Evolutionary conservation across 805 yeast genomes (phyloP), one percentile per base, ranked within the genome.

Genomic region (Lipomyces oligophaga): DNA sequence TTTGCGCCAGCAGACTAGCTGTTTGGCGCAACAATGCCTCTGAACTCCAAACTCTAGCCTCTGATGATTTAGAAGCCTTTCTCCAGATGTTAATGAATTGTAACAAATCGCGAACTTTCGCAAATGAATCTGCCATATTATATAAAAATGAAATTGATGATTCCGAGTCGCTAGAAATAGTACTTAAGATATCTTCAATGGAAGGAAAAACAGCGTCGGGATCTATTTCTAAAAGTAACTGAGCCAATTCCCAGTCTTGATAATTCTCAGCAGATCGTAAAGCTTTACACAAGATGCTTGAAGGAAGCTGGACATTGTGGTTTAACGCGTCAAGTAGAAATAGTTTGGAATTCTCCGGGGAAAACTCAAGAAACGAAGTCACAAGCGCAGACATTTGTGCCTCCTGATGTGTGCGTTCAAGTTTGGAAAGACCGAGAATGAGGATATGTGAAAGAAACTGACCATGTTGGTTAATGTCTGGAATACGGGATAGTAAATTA

Each of bases 131-230:
- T 2, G 42, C 41, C 28, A 48, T 8, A 4, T 27, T 41, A 34
- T 43, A 43, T n/a, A 34, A 30, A 35, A 43, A 48, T 5, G 16
- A 19, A 11, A 34, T 24, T 3, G 28, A 16, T n/a, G 16, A 8
- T 6, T 34, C 40, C 11, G 26, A 16, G 18, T 28, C 16, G 16
- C 11, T 28, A 5, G 27, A 16, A 5, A 32, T 19, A 6, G 16
- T 16, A n/a, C 32, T 24, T 19, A 41, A 22, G 19, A 18, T 22
- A 4, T 42, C 19, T 13, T 16, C 31, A 4, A 38, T 37, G 11
- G 26, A 10, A 5, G 47, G 47, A 13, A 52, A 38, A 11, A 52
- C 41, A 5, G 56, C 47, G 25, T 48, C 50, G 8, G 42, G 22
- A 37, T 49, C 56, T 3, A 16, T 25, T 24, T 48, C 51, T 10